Conservation (phyloP, 441 rosid genomes). For the Populus trichocarpa region DNA sequence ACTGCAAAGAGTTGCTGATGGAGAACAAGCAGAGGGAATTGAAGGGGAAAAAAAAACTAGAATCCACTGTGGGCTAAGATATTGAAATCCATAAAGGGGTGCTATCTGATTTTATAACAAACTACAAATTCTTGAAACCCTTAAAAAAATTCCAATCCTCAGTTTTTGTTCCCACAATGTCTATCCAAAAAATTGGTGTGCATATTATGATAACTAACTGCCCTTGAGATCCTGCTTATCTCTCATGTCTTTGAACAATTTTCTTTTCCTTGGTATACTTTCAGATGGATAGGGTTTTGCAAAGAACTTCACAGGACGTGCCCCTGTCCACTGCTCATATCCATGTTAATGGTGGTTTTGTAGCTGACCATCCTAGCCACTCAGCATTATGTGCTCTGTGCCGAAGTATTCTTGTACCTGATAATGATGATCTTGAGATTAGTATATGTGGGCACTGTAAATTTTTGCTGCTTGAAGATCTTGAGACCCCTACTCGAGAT, state of each 20-base stretch:
- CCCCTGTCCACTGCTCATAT: slow-evolving; percentile 15
- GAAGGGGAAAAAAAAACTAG: neutral
- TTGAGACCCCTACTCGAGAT: slow-evolving; percentile 43
- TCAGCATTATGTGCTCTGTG: slow-evolving; percentile 55
- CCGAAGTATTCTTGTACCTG: slow-evolving; percentile 46
- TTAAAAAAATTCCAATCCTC: too few species aligned
- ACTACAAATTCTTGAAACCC: neutral
- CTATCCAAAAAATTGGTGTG: neutral
- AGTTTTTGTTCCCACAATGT: too few species aligned
- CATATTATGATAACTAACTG: neutral
- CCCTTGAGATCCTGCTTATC: neutral
- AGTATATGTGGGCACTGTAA: slow-evolving; percentile 81
- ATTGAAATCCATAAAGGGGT: neutral
- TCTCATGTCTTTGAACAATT: neutral
- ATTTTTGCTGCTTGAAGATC: slow-evolving; percentile 71
- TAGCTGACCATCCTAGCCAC: slow-evolving; percentile 30
- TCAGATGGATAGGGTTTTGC: slow-evolving; percentile 45
- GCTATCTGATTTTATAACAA: neutral
- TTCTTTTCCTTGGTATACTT: slow-evolving; percentile 17
- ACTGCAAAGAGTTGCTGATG: neutral
- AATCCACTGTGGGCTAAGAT: neutral
- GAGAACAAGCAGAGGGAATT: neutral
- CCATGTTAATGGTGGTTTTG: slow-evolving; percentile 21
- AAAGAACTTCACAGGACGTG: slow-evolving; percentile 17
- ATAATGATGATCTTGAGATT: slow-evolving; percentile 43